Percentiles rank a stretch among this genome's conserved stretches.
Conservation (phyloP, 2,329 filamentous ascomycete species). For the Lasiodiplodia theobromae region DNA sequence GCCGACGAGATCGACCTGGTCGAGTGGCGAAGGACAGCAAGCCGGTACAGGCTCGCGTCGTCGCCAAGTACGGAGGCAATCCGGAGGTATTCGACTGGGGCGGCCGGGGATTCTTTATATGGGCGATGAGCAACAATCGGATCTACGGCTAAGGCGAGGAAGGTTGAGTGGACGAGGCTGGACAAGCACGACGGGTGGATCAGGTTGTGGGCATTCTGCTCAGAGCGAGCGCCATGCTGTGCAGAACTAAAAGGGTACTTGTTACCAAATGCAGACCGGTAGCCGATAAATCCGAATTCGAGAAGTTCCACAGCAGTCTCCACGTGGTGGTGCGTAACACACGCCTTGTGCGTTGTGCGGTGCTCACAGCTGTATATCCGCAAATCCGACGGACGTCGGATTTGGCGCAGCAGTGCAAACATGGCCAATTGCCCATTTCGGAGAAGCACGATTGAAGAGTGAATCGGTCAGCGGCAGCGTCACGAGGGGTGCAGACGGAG, state of each 20-base stretch:
- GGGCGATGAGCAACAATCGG: not conserved
- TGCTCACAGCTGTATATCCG: conserved; percentile 3
- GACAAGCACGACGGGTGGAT: not conserved
- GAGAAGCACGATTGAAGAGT: not conserved
- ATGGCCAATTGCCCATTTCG: not conserved
- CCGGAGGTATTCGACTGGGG: not conserved
- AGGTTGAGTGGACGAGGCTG: not conserved
- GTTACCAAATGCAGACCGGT: not conserved
- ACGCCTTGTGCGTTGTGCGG: not conserved
- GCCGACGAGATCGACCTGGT: not conserved
- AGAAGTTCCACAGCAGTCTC: not conserved
- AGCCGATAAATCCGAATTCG: conserved; percentile 18
- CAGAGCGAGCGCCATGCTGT: not conserved
- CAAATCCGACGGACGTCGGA: conserved; percentile 18
- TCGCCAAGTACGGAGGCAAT: not conserved
- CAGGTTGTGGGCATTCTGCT: not conserved
- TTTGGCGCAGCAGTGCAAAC: not conserved
- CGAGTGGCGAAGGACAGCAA: not conserved
- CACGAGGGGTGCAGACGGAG: not conserved
- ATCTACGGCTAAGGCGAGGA: not conserved
- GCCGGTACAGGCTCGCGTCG: not conserved
- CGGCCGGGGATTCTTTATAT: not conserved
- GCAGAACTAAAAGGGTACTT: not conserved
- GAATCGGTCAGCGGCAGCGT: not conserved
- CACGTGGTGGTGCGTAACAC: conserved; percentile 7